Evolutionary conservation across 495 filamentous ascomycete genomes (phyloP), one percentile per base, ranked within the genome.

Genomic region (Staphylotrichum tortipilum): DNA sequence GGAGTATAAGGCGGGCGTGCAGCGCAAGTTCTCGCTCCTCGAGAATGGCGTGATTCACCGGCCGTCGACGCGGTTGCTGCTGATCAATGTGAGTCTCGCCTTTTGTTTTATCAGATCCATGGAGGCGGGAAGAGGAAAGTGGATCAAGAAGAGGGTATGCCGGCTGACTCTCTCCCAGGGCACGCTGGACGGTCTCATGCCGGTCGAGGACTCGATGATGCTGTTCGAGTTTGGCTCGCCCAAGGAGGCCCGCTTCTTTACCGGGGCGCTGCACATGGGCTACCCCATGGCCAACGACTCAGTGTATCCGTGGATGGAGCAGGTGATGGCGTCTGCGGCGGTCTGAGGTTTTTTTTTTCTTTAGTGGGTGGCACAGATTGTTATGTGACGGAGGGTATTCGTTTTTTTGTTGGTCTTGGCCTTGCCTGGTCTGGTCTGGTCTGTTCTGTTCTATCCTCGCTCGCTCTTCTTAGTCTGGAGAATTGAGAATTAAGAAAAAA

Each of bases 161-260:
- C n/a, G n/a, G n/a, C n/a, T n/a, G n/a, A n/a, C n/a, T n/a, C n/a
- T n/a, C n/a, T n/a, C n/a, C n/a, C 26, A 84, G 78, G 84, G 85
- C 11, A 78, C 76, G 8, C 69, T 78, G 29, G 84, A 88, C 52
- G 84, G 82, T 7, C 72, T 89, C 39, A 85, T 86, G 66, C 86
- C 86, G 0, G 84, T 89, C 49, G 85, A 89, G 55, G 85, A 89
- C 61, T 88, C 74, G 51, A 79, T 78, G 61, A 67, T 81, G 55
- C 68, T 79, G 14, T 74, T 86, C 49, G 80, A 85, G 59, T 78
- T 88, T 52, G 85, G 85, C 11, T 73, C 74, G 47, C 79, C 81
- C 24, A 91, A 89, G 70, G 86, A 89, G 63, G 83, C 74, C 0
- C 65, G 71, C 3, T 83, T 84, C 67, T 82, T 82, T 55, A 59